Evolutionary conservation across 1,139 yeast species (phyloP), one percentile per base, ranked within the genome.

Genomic region (Pneumocystis oryctolagi): DNA sequence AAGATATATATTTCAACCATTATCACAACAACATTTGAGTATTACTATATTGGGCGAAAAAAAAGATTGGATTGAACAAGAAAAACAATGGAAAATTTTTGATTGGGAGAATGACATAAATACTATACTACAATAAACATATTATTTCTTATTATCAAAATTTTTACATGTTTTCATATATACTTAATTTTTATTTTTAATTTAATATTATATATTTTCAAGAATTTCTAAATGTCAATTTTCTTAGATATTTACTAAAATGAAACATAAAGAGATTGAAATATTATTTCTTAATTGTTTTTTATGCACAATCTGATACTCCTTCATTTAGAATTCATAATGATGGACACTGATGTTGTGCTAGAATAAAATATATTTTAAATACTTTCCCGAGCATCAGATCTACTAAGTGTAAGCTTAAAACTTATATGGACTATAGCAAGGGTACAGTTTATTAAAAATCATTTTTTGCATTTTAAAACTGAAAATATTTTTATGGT

Each of bases 1-100:
- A 65, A 80, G 80, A 70, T 87, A 85, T 68, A 76, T 87, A 67
- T 70, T 77, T 3, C 69, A 69, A 0, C 68, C 67, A 1, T 59
- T 60, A 20, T 58, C 58, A 60, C 65, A 32, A 5, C 64, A 55
- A 55, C 32, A 60, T 61, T 47, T 61, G 5, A 64, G 66, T 39
- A 61, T 63, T 2, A 69, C 68, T 9, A 25, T 68, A 58, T 60
- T 67, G 35, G 69, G 68, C 9, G 64, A 63, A 42, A 58, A 59
- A 60, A 62, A 62, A 47, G 68, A 64, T 35, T 66, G 66, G 65
- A 40, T 61, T 18, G 58, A 37, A 3, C 57, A 57, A 55, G 62
- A 62, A 18, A 61, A 61, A 5, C 64, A 64, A 28, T 66, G 69
- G 68, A 61, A 58, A 16, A 59, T 65, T 35, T 62, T 64, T 53